Percentiles rank a stretch among this genome's conserved stretches.
phyloP scores from a whole-genome alignment of 1,284 basidiomycete species.

The Trametes polyzona region DNA sequence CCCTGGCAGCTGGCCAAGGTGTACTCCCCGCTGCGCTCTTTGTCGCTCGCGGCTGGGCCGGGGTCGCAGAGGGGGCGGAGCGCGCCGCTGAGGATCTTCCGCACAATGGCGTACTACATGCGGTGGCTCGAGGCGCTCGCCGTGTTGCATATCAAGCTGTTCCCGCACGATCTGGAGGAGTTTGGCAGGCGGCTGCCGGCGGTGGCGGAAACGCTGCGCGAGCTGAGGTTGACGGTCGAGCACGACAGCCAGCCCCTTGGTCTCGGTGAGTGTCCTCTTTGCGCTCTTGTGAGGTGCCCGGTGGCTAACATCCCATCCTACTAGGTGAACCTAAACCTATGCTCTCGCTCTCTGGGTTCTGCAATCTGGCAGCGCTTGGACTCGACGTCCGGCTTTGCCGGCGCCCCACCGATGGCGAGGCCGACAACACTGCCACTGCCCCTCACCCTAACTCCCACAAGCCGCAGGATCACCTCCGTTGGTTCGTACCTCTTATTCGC shows the following conservation, averaged over 20 bases:
- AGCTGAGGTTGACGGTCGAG: conserved; percentile 21
- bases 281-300: too few species aligned
- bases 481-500: conserved; percentile 16
- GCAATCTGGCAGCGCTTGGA: conserved; percentile 8
- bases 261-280: too few species aligned
- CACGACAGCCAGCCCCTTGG: neutral
- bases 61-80: neutral
- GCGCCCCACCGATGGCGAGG: too few species aligned
- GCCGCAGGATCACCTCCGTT: conserved; percentile 6
- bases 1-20: neutral
- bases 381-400: conserved; percentile 20
- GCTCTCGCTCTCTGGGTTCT: conserved; percentile 13
- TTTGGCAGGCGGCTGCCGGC: neutral
- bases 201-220: conserved; percentile 7
- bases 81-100: neutral
- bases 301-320: too few species aligned
- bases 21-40: neutral
- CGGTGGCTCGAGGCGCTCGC: neutral
- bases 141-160: neutral
- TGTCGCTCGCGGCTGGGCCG: neutral
- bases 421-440: too few species aligned
- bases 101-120: neutral
- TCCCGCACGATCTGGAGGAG: neutral
- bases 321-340: neutral
- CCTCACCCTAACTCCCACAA: neutral